These are phyloP conservation scores for Suhomyces chickasaworum DNA, from an alignment of 1,139 yeast species.

Conservation along the genomic window DNA sequence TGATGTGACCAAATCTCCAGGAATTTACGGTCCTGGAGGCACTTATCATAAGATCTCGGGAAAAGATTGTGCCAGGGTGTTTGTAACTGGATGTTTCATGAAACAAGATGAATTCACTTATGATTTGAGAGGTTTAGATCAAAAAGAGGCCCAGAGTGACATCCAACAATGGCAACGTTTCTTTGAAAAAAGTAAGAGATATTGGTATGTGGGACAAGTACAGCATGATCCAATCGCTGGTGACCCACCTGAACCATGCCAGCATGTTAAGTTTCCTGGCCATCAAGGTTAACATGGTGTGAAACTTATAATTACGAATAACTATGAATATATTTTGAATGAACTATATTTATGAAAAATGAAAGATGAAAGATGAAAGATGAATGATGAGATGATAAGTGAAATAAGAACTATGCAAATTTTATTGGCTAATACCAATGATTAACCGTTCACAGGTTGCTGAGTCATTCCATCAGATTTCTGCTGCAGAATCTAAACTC, in stretches of 20 bases:
- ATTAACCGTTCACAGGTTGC: not conserved
- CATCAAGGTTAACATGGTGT: not conserved
- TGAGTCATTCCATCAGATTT: not conserved
- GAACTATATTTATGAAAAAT: too few relatives aligned
- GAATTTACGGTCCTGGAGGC: conserved; percentile 67
- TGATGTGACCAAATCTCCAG: conserved; percentile 62
- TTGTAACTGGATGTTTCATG: conserved; percentile 73
- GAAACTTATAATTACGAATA: too few relatives aligned
- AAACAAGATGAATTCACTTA: conserved; percentile 60
- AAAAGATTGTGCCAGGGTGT: conserved; percentile 71
- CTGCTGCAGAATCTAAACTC: conserved; percentile 60
- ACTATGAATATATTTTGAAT: not conserved
- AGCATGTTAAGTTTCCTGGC: conserved; percentile 40
- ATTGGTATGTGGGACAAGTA: conserved; percentile 69
- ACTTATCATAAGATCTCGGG: conserved; percentile 66
- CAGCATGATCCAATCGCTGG: conserved; percentile 39
- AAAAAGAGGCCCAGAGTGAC: conserved; percentile 33
- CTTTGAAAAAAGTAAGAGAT: conserved; percentile 47
- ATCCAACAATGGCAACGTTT: conserved; percentile 54
- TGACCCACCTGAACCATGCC: conserved; percentile 41
- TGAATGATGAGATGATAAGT: too few relatives aligned
- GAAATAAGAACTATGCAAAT: not conserved
- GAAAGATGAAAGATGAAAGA: too few relatives aligned
- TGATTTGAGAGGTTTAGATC: conserved; percentile 65
- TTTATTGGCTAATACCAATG: not conserved